Evolutionary conservation across 495 filamentous ascomycete species (phyloP).

Genomic region (Articulospora tetracladia): DNA sequence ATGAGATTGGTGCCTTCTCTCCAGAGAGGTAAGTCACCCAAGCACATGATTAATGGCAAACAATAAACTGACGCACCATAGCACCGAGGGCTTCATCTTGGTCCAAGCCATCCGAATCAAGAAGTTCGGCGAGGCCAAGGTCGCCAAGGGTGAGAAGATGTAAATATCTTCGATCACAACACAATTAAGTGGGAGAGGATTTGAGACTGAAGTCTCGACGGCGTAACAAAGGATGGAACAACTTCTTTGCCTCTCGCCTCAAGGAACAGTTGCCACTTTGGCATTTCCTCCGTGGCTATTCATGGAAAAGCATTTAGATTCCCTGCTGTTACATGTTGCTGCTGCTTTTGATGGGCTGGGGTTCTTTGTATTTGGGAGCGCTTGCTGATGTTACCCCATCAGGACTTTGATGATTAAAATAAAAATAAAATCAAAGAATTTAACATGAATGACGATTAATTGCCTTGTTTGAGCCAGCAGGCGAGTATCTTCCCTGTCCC

Average conservation of each 20-base stretch:
- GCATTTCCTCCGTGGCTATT: not conserved
- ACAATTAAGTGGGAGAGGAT: not conserved
- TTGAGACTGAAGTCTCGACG: not conserved
- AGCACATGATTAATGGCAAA: too few relatives aligned
- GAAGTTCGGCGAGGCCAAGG: constrained; percentile 79
- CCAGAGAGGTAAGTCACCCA: constrained; percentile 35
- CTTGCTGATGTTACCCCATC: not conserved
- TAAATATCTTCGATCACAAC: not conserved
- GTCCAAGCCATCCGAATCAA: constrained; percentile 83
- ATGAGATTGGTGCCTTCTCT: constrained; percentile 76
- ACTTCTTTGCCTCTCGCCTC: not conserved
- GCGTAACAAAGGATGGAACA: not conserved
- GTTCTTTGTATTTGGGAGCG: not conserved
- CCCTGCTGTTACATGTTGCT: not conserved
- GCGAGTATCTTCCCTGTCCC: not conserved
- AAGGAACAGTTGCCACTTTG: not conserved
- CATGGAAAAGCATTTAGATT: not conserved
- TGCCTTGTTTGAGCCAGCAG: not conserved
- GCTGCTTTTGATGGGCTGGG: not conserved
- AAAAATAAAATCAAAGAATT: not conserved
- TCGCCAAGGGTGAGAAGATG: constrained; percentile 47
- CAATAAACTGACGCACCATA: not conserved
- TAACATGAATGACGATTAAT: not conserved
- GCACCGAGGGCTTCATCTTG: constrained; percentile 66
- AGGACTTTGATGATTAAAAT: not conserved